Evolutionary conservation across 192 early-diverging fungal genomes (phyloP).

Genomic region (Gonapodya sp.): DNA sequence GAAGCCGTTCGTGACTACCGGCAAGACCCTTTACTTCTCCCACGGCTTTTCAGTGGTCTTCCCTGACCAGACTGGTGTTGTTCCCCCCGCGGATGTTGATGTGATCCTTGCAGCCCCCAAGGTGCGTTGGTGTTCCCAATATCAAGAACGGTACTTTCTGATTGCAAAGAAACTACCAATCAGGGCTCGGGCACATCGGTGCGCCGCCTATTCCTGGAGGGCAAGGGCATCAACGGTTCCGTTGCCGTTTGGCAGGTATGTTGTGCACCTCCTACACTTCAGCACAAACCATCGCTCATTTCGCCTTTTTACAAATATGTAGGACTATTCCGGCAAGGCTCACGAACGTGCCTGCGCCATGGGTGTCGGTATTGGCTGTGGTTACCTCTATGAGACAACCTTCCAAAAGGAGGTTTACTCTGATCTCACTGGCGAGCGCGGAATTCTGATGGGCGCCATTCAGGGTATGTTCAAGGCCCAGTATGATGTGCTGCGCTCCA

Average conservation of each 20-base stretch:
- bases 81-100: slow-evolving; percentile 86
- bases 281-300: no score
- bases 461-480: slow-evolving; percentile 93
- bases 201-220: slow-evolving; percentile 89
- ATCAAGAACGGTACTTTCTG: slow-evolving; percentile 6
- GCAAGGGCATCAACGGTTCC: slow-evolving; percentile 94
- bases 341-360: slow-evolving; percentile 84
- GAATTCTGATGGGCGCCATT: slow-evolving; percentile 96
- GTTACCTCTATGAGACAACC: slow-evolving; percentile 79
- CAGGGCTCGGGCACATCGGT: slow-evolving; percentile 83
- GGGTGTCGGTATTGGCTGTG: slow-evolving; percentile 88
- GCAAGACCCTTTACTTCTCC: slow-evolving; percentile 98
- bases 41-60: slow-evolving; percentile 95
- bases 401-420: slow-evolving; percentile 88
- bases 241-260: slow-evolving; percentile 74
- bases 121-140: slow-evolving; percentile 26
- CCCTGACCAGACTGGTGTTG: slow-evolving; percentile 79
- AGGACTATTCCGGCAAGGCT: slow-evolving; percentile 83
- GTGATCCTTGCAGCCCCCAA: slow-evolving; percentile 95
- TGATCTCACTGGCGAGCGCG: slow-evolving; percentile 93
- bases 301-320: no score
- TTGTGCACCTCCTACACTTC: no score
- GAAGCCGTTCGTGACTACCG: slow-evolving; percentile 79
- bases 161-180: slow-evolving; percentile 1
- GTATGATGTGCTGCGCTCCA: slow-evolving; percentile 88